phyloP scores from a whole-genome alignment of 2,329 filamentous ascomycete species.

The Fusarium goolgardi region DNA sequence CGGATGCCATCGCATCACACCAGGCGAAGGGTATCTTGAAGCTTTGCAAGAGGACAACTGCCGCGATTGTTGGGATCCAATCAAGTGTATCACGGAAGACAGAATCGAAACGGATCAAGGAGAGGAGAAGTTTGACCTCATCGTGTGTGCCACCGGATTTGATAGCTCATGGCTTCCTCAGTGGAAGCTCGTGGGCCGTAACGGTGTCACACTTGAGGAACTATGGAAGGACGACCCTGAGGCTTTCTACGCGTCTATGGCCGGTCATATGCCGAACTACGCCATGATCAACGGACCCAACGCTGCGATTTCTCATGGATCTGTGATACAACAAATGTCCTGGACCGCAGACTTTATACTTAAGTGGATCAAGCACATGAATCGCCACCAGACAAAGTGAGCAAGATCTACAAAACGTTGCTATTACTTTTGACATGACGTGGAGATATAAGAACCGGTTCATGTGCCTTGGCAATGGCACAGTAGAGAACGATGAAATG shows the following conservation, averaged over 20 bases:
- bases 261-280: conserved; percentile 4
- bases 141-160: conserved; percentile 15
- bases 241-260: neutral
- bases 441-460: conserved; percentile 5
- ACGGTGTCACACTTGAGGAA: neutral
- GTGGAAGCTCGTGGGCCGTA: neutral
- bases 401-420: rapidly evolving
- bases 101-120: neutral
- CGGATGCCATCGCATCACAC: neutral
- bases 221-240: conserved; percentile 5
- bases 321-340: conserved; percentile 2
- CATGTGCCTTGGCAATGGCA: conserved; percentile 9
- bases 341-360: conserved; percentile 10
- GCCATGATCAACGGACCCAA: conserved; percentile 11
- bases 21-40: conserved; percentile 9
- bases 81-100: neutral
- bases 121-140: conserved; percentile 6
- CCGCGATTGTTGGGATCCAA: neutral
- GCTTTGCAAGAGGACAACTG: conserved; percentile 11
- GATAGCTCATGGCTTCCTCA: conserved; percentile 6
- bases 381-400: conserved; percentile 8
- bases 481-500: neutral
- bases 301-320: neutral
- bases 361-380: conserved; percentile 15
- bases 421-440: neutral